Conservation (phyloP, 768 basidiomycete species). For the Paxillus rubicundulus region DNA sequence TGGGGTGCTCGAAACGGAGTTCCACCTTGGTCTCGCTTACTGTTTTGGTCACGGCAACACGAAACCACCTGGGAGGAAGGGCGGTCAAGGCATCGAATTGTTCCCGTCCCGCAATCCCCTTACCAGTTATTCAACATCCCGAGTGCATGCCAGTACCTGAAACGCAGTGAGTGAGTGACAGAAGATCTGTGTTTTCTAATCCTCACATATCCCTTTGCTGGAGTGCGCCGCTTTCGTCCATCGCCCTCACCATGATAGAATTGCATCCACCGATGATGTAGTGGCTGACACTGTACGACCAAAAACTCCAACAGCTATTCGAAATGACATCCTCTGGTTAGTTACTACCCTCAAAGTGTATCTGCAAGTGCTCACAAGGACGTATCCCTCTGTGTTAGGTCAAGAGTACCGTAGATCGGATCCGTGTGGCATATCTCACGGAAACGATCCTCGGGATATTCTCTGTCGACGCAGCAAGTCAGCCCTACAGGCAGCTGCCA, state of each 20-base stretch:
- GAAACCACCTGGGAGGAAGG: constrained; percentile 47
- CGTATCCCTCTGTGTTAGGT: constrained; percentile 46
- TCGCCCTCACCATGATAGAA: constrained; percentile 48
- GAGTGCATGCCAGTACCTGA: constrained; percentile 49
- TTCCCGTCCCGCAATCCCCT: constrained; percentile 1
- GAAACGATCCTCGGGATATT: constrained; percentile 52
- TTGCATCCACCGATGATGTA: constrained; percentile 32
- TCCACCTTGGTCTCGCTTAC: constrained; percentile 22
- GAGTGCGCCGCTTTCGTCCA: constrained; percentile 50
- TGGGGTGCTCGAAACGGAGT: constrained; percentile 58
- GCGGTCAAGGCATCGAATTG: not conserved
- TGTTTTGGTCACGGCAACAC: constrained; percentile 45
- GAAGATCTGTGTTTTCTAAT: not conserved
- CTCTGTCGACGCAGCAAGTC: constrained; percentile 12
- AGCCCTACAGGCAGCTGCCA: not conserved
- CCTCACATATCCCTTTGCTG: constrained; percentile 54
- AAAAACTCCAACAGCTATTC: constrained; percentile 57
- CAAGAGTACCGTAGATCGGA: constrained; percentile 47
- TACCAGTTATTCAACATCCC: constrained; percentile 58
- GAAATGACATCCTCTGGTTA: not conserved
- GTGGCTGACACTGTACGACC: constrained; percentile 41
- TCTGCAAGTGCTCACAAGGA: constrained; percentile 37
- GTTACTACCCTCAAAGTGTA: not conserved
- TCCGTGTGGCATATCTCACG: constrained; percentile 37
- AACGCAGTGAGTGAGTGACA: constrained; percentile 6